Conservation (phyloP, 2,329 filamentous ascomycete species). For the Colletotrichum sojae region DNA sequence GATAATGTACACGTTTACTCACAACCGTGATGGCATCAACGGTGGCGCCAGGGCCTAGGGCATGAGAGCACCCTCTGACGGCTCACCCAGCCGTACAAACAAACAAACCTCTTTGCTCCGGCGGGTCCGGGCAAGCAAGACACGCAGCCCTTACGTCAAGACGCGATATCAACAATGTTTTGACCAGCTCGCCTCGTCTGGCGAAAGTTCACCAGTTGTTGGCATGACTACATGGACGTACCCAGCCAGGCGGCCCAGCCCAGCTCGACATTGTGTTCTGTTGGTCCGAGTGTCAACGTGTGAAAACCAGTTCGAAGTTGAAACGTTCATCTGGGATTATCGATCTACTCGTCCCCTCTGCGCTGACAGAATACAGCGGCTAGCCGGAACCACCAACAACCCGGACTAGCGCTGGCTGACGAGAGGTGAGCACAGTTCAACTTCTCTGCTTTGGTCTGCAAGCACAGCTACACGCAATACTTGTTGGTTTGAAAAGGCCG, state of each 20-base stretch:
- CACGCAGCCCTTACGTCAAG: conserved; percentile 21
- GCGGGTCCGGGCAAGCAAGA: conserved; percentile 25
- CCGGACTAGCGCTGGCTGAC: conserved; percentile 6
- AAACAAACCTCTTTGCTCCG: conserved; percentile 16
- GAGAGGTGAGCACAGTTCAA: conserved; percentile 4
- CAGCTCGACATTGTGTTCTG: conserved; percentile 20
- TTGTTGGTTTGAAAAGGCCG: too few species aligned
- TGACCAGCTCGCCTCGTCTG: conserved; percentile 24
- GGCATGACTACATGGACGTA: conserved; percentile 18
- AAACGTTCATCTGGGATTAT: conserved; percentile 40
- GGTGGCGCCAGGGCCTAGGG: too few species aligned
- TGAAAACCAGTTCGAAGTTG: conserved; percentile 39
- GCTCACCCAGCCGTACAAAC: too few species aligned
- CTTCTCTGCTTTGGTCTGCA: background rate
- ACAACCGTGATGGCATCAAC: too few species aligned
- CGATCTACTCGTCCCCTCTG: conserved; percentile 26
- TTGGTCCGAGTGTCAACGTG: conserved; percentile 25
- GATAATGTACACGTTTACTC: too few species aligned
- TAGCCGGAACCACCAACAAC: conserved; percentile 2
- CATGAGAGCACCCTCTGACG: too few species aligned
- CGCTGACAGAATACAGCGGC: conserved; percentile 3
- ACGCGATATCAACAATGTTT: background rate
- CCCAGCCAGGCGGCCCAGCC: conserved; percentile 3
- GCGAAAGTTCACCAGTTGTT: conserved; percentile 27
- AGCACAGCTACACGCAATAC: too few species aligned